Percentiles rank a stretch among this genome's conserved stretches.
phyloP scores from a whole-genome alignment of 768 basidiomycete genomes.

The Mycena rebaudengoi region DNA sequence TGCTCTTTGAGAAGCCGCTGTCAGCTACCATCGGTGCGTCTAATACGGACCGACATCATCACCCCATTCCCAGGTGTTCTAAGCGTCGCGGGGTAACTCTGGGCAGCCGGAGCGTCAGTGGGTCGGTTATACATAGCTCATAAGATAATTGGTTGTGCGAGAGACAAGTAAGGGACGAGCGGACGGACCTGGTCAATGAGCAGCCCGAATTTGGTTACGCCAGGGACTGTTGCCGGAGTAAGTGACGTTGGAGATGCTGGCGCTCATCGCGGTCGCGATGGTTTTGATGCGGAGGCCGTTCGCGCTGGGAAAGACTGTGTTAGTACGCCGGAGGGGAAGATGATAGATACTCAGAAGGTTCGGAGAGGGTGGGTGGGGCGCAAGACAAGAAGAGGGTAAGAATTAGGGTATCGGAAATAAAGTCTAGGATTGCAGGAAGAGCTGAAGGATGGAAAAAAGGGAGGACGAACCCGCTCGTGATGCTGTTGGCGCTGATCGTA shows the following conservation, averaged over 20 bases:
- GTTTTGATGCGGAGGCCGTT: slow-evolving; percentile 74
- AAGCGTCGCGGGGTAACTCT: slow-evolving; percentile 65
- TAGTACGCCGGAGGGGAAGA: too few species aligned
- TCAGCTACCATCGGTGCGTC: not conserved
- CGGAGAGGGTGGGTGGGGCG: too few species aligned
- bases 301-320: slow-evolving; percentile 41
- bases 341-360: too few species aligned
- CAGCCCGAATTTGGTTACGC: slow-evolving; percentile 59
- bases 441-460: not conserved
- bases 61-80: slow-evolving; percentile 67
- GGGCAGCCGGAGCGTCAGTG: slow-evolving; percentile 8
- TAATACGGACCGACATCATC: slow-evolving; percentile 58
- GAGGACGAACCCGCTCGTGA: slow-evolving; percentile 50
- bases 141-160: too few species aligned
- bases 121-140: too few species aligned
- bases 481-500: slow-evolving; percentile 60
- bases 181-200: slow-evolving; percentile 63
- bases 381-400: too few species aligned
- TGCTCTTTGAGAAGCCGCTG: slow-evolving; percentile 43
- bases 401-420: too few species aligned
- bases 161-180: not conserved
- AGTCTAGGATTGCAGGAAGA: not conserved
- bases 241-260: slow-evolving; percentile 57
- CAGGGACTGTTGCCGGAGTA: slow-evolving; percentile 64
- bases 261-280: slow-evolving; percentile 50